These are phyloP conservation scores for Hyaloscypha variabilis DNA, from an alignment of 495 filamentous ascomycete species.

Conservation along the genomic window DNA sequence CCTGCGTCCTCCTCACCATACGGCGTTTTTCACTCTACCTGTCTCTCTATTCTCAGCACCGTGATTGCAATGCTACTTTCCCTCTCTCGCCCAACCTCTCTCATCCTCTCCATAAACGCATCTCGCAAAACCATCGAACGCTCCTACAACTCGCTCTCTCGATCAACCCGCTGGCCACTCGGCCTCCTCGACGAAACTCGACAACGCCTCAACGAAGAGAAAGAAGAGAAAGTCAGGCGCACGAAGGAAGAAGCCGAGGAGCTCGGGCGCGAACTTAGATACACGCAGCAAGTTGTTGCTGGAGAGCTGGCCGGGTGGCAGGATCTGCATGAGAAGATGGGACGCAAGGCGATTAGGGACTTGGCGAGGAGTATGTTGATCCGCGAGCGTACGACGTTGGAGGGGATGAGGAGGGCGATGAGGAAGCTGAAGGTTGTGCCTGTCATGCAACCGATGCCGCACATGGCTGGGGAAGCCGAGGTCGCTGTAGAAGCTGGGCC, in stretches of 20 bases:
- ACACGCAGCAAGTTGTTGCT: slow-evolving; percentile 92
- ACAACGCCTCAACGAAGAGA: slow-evolving; percentile 76
- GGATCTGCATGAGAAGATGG: slow-evolving; percentile 79
- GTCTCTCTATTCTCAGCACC: slow-evolving; percentile 76
- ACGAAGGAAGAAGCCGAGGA: slow-evolving; percentile 64
- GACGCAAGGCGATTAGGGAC: slow-evolving; percentile 69
- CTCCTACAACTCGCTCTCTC: slow-evolving; percentile 69
- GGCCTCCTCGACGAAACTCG: slow-evolving; percentile 89
- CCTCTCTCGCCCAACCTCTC: slow-evolving; percentile 76
- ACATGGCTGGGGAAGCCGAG: neutral
- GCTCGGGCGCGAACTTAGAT: slow-evolving; percentile 77
- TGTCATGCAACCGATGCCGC: neutral
- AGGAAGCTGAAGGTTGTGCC: slow-evolving; percentile 46
- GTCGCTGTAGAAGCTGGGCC: neutral
- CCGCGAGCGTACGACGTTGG: slow-evolving; percentile 75
- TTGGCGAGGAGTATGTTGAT: slow-evolving; percentile 80
- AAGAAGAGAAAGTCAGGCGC: slow-evolving; percentile 70
- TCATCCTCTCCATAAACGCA: slow-evolving; percentile 70
- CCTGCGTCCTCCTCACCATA: slow-evolving; percentile 76
- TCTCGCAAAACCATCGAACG: slow-evolving; percentile 72
- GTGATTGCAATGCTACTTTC: slow-evolving; percentile 78
- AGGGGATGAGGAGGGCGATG: slow-evolving; percentile 77
- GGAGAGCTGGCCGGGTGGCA: slow-evolving; percentile 92
- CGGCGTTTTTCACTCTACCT: slow-evolving; percentile 68
- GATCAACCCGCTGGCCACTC: slow-evolving; percentile 76